Conservation (phyloP, 768 basidiomycete genomes). For the Pleurotus ostreatus region DNA sequence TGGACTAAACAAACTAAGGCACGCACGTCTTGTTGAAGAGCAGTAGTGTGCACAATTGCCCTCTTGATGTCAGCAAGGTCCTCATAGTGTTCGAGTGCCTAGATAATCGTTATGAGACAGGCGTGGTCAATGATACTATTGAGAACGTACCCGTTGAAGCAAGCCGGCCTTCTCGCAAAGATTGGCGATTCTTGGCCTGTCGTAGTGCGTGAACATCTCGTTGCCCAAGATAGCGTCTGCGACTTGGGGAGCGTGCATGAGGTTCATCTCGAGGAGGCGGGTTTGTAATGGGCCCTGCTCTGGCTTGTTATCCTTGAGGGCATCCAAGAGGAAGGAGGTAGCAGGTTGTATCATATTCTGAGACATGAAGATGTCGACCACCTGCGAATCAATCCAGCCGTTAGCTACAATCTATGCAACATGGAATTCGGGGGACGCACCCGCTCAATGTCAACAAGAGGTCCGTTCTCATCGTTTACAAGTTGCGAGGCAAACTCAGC, state of each 20-base stretch:
- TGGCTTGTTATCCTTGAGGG: constrained; percentile 96
- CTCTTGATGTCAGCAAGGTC: constrained; percentile 99
- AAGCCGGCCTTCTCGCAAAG: constrained; percentile 98
- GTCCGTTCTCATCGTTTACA: constrained; percentile 89
- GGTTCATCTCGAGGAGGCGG: constrained; percentile 95
- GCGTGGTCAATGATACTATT: no score
- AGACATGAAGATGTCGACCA: constrained; percentile 99
- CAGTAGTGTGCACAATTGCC: constrained; percentile 87
- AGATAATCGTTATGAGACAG: constrained; percentile 12
- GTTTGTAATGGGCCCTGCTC: constrained; percentile 97
- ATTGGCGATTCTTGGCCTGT: constrained; percentile 94
- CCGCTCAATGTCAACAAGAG: constrained; percentile 90
- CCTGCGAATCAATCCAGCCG: constrained; percentile 32
- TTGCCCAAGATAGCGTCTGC: constrained; percentile 98
- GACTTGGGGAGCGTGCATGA: constrained; percentile 95
- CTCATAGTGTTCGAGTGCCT: constrained; percentile 98
- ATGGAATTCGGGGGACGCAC: constrained; percentile 34
- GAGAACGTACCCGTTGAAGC: constrained; percentile 71
- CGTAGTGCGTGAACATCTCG: constrained; percentile 97
- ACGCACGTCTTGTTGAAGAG: constrained; percentile 78
- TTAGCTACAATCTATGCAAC: constrained; percentile 5
- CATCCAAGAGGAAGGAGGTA: constrained; percentile 95
- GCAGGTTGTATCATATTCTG: constrained; percentile 99
- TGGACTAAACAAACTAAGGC: not conserved
- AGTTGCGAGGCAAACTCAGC: constrained; percentile 96